Percentiles rank a stretch among this genome's conserved stretches.
These are phyloP conservation scores for Carex pumila DNA, from an alignment of 176 grass and related monocot genomes.

Conservation along the genomic window DNA sequence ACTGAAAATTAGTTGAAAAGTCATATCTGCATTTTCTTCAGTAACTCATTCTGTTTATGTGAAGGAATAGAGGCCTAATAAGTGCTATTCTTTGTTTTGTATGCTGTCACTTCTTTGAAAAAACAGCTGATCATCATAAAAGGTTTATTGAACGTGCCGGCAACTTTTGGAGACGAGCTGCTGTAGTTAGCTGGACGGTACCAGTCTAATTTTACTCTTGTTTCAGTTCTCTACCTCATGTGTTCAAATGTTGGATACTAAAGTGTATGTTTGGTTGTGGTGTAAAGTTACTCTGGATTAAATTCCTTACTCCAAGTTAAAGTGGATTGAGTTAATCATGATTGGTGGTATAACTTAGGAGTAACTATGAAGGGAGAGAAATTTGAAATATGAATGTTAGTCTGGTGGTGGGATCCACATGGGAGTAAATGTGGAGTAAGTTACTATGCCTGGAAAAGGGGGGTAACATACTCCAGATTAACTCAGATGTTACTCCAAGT, in stretches of 20 bases:
- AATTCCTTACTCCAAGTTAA: too few relatives aligned
- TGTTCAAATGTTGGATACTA: neutral
- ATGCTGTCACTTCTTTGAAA: neutral
- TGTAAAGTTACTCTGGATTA: too few relatives aligned
- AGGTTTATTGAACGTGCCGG: slow-evolving; percentile 29
- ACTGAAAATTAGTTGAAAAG: neutral
- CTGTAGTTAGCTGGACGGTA: slow-evolving; percentile 80
- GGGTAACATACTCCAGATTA: too few relatives aligned
- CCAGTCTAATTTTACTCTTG: slow-evolving; percentile 23
- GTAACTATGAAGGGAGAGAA: too few relatives aligned
- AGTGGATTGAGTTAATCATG: too few relatives aligned
- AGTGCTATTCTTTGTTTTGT: neutral
- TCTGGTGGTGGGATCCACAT: too few relatives aligned
- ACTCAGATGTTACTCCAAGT: too few relatives aligned
- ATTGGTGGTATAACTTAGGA: too few relatives aligned
- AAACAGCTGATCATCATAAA: slow-evolving; percentile 24
- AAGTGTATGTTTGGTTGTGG: neutral
- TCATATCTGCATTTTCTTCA: neutral
- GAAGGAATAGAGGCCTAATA: slow-evolving; percentile 11
- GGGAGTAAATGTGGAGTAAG: too few relatives aligned
- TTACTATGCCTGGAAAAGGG: too few relatives aligned
- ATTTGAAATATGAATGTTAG: too few relatives aligned
- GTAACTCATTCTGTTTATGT: slow-evolving; percentile 15
- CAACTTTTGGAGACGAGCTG: slow-evolving; percentile 50
- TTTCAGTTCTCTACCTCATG: slow-evolving; percentile 13